These are phyloP conservation scores for Coleophoma eucalyptorum DNA, from an alignment of 2,329 filamentous ascomycete genomes.

Conservation along the genomic window DNA sequence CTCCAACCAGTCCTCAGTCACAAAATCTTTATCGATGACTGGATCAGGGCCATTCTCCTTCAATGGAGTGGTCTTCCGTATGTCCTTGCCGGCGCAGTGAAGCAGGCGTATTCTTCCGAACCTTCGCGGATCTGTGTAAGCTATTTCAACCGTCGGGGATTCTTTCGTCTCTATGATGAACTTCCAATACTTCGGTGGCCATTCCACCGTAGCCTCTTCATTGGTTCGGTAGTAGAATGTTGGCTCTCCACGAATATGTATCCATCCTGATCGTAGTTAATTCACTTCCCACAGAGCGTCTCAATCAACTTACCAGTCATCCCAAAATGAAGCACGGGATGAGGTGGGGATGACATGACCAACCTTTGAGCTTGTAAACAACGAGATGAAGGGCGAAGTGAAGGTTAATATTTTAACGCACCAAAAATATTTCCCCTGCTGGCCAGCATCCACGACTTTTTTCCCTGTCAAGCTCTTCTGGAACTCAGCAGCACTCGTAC, in stretches of 20 bases:
- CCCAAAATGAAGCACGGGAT: constrained; percentile 86
- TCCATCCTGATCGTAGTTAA: constrained; percentile 54
- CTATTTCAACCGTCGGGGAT: constrained; percentile 51
- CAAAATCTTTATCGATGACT: constrained; percentile 71
- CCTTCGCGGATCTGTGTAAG: constrained; percentile 80
- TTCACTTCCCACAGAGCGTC: background rate
- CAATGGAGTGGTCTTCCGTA: constrained; percentile 72
- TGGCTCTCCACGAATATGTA: constrained; percentile 77
- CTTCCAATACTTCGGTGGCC: constrained; percentile 91
- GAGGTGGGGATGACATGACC: constrained; percentile 72
- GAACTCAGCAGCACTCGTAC: constrained; percentile 73
- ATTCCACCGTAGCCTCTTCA: constrained; percentile 48
- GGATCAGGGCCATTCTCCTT: constrained; percentile 94
- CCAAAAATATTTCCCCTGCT: constrained; percentile 98
- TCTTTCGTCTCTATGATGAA: constrained; percentile 67
- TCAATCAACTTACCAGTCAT: constrained; percentile 48
- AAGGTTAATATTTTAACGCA: constrained; percentile 18
- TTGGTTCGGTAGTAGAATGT: constrained; percentile 77
- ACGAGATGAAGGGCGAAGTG: background rate
- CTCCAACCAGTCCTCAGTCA: constrained; percentile 75
- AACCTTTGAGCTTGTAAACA: constrained; percentile 39
- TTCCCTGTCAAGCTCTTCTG: constrained; percentile 71
- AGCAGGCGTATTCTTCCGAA: constrained; percentile 79
- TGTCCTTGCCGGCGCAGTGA: constrained; percentile 71
- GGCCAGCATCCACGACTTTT: constrained; percentile 65